Percentiles rank a stretch among this genome's conserved stretches.
phyloP scores from a whole-genome alignment of 805 yeast species.

The Barnettozyma sucrosica region DNA sequence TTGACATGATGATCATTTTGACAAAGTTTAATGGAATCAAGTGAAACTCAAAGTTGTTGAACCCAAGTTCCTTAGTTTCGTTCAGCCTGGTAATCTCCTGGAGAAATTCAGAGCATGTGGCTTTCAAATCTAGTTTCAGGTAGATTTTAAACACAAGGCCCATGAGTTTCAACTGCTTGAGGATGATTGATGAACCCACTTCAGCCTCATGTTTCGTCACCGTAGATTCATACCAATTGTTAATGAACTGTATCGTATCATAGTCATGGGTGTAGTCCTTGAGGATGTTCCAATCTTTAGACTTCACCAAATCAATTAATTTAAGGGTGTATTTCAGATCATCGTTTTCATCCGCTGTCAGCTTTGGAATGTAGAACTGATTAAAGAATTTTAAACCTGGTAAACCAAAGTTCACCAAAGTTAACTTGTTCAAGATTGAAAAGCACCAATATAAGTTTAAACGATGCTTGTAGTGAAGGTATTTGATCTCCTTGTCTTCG shows the following conservation, averaged over 20 bases:
- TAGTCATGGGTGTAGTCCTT: constrained; percentile 7
- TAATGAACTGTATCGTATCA: constrained; percentile 21
- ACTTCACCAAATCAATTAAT: constrained; percentile 7
- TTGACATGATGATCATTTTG: constrained; percentile 19
- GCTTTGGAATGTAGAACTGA: constrained; percentile 27
- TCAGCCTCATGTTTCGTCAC: constrained; percentile 25
- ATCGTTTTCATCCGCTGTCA: constrained; percentile 20
- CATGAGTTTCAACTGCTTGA: constrained; percentile 8
- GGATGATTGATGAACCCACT: constrained; percentile 10
- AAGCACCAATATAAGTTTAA: constrained; percentile 41
- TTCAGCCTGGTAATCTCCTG: constrained; percentile 7
- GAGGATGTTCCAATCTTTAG: constrained; percentile 10
- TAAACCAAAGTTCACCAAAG: constrained; percentile 21
- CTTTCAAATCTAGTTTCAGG: constrained; percentile 12
- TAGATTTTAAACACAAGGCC: constrained; percentile 15
- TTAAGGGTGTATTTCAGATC: constrained; percentile 12
- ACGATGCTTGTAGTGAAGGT: constrained; percentile 22
- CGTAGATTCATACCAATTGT: constrained; percentile 30
- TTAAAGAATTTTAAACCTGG: constrained; percentile 22
- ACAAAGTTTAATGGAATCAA: constrained; percentile 25
- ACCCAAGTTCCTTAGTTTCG: constrained; percentile 15
- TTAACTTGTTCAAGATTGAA: constrained; percentile 27
- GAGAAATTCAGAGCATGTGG: constrained; percentile 15
- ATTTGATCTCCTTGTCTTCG: constrained; percentile 18
- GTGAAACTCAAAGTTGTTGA: constrained; percentile 26